Evolutionary conservation across 2,329 filamentous ascomycete genomes (phyloP), one percentile per base, ranked within the genome.

Genomic region (Neophaeococcomyces mojaviensis): DNA sequence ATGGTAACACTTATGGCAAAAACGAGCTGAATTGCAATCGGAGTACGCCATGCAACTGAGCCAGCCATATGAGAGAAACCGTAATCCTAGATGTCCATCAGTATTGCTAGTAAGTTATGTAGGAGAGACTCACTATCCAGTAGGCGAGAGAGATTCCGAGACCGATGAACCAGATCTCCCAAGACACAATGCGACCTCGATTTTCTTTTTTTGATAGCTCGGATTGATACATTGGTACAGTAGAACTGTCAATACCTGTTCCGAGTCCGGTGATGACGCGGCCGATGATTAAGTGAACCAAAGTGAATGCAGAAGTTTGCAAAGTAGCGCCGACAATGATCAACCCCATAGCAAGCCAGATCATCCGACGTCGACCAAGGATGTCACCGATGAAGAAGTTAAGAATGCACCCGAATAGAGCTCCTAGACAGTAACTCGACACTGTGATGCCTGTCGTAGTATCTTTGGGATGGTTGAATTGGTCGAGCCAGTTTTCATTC

Each of bases 211-310:
- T 28, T 5, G 24, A 28, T 28, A 28, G 24, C 24, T 28, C 24
- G 24, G 24, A 28, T 28, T 28, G 24, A 28, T 28, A 28, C 24
- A 28, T 28, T 28, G 24, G 24, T 6, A 28, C 24, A 6, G 24
- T 28, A 6, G 24, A 28, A 28, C 31, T n/a, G 16, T 64, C 64
- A 19, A 72, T 61, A 13, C 73, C 73, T 53, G 73, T 73, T 1
- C 72, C 71, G 47, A 76, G 64, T 5, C 71, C 73, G 2, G 70
- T 72, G 26, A 76, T 63, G 41, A 71, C 67, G 18, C 72, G 65
- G 13, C 70, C 71, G 18, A 72, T 63, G 30, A 66, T 61, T 24
- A 67, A 44, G 19, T 66, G 63, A 2, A 59, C 50, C 7, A 55
- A 49, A 8, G 58, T 58, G 44, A 55, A 64, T 3, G 61, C 52